Percentiles rank a stretch among this genome's conserved stretches.
Evolutionary conservation across 371 early-diverging fungal genomes (phyloP).

Genomic region (Mucor plumbeus): DNA sequence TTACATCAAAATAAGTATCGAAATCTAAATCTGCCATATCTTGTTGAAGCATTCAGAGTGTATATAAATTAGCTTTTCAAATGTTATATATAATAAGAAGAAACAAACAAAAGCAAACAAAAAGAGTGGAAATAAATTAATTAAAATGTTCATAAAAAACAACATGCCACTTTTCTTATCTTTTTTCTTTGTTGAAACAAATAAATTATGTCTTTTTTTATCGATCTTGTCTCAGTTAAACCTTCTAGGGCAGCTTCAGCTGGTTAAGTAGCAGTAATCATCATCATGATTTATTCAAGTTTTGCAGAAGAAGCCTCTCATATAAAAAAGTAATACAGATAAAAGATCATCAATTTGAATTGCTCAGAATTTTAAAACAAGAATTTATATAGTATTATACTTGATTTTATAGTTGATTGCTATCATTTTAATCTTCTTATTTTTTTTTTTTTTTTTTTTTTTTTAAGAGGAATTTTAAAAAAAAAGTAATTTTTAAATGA

Average conservation of each 20-base stretch:
- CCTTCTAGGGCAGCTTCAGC: not conserved
- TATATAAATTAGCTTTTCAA: not conserved
- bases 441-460: too few species aligned
- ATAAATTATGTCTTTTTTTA: not conserved
- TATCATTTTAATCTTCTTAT: not conserved
- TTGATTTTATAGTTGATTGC: too few species aligned
- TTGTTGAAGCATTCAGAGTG: slow-evolving; percentile 11
- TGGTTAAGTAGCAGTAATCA: too few species aligned
- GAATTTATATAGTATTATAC: too few species aligned
- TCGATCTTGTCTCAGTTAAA: not conserved
- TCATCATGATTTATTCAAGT: too few species aligned
- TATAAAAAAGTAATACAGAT: too few species aligned
- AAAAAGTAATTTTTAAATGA: not conserved
- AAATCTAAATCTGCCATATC: slow-evolving; percentile 24
- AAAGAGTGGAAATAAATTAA: slow-evolving; percentile 4
- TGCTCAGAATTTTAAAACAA: too few species aligned
- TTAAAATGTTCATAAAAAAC: not conserved
- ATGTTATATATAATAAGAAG: not conserved
- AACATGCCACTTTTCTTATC: not conserved
- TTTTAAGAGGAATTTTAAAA: too few species aligned
- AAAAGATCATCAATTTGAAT: too few species aligned
- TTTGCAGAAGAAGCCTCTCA: too few species aligned
- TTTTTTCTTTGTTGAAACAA: not conserved
- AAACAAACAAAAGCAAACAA: not conserved
- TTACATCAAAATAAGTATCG: slow-evolving; percentile 25